phyloP scores from a whole-genome alignment of 371 early-diverging fungal genomes.

The Capillidium rhysosporum region DNA sequence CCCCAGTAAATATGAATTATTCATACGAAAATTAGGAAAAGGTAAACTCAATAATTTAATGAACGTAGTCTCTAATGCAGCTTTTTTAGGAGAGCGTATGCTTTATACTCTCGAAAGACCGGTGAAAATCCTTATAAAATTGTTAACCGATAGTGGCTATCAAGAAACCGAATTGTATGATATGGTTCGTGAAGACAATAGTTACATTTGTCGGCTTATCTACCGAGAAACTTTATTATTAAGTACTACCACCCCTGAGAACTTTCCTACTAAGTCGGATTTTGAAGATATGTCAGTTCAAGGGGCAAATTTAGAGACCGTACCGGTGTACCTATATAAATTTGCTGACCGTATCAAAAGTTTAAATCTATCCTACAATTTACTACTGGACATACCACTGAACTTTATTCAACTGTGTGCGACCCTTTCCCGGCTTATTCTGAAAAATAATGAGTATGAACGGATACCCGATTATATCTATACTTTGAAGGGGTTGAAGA shows the following conservation, averaged over 20 bases:
- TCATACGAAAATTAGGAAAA: constrained; percentile 29
- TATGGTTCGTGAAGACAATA: constrained; percentile 63
- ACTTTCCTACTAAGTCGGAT: neutral
- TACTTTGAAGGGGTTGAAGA: constrained; percentile 27
- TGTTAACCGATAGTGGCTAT: constrained; percentile 59
- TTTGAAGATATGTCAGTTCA: constrained; percentile 24
- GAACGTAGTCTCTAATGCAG: neutral
- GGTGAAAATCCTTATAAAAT: constrained; percentile 36
- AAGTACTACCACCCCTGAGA: neutral
- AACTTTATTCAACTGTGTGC: constrained; percentile 56
- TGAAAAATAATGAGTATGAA: constrained; percentile 41
- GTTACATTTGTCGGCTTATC: constrained; percentile 53
- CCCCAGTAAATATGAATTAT: constrained; percentile 43
- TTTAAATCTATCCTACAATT: constrained; percentile 47
- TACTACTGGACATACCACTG: constrained; percentile 42
- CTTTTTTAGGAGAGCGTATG: constrained; percentile 27
- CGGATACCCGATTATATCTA: constrained; percentile 36
- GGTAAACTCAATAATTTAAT: constrained; percentile 19
- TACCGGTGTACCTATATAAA: constrained; percentile 50
- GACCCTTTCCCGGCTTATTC: constrained; percentile 32
- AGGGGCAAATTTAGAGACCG: constrained; percentile 36
- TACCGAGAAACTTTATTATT: constrained; percentile 25
- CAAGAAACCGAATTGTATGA: constrained; percentile 50
- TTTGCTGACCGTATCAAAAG: constrained; percentile 34
- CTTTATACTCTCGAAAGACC: constrained; percentile 45